Evolutionary conservation across 208 protist species (phyloP).

Genomic region (Trypanosoma scelopori): DNA sequence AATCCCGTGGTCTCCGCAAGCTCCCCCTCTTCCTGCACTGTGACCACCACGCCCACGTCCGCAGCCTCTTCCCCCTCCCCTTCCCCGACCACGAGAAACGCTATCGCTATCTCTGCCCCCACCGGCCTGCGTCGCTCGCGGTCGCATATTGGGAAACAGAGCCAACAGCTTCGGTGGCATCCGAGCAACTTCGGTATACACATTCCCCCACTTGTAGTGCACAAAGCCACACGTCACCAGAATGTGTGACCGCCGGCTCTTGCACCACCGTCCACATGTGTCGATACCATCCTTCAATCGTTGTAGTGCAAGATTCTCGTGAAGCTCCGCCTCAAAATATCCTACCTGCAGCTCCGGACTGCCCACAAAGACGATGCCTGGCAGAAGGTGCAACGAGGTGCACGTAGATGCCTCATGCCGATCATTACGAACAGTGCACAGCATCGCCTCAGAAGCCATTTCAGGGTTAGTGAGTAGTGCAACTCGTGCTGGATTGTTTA

Average conservation of each 20-base stretch:
- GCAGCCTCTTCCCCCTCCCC: background rate
- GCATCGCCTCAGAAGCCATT: slow-evolving; percentile 32
- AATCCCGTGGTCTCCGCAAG: too few relatives aligned
- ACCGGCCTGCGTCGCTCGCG: slow-evolving; percentile 27
- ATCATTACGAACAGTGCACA: slow-evolving; percentile 36
- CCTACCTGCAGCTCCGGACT: slow-evolving; percentile 47
- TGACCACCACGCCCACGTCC: background rate
- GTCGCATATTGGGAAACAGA: slow-evolving; percentile 58
- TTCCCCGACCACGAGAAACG: background rate
- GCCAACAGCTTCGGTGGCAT: slow-evolving; percentile 45
- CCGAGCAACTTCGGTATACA: slow-evolving; percentile 60
- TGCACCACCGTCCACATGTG: slow-evolving; percentile 74
- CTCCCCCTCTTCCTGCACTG: background rate
- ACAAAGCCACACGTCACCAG: slow-evolving; percentile 69
- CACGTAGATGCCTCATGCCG: slow-evolving; percentile 43
- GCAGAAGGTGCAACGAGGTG: slow-evolving; percentile 56
- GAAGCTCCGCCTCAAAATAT: slow-evolving; percentile 78
- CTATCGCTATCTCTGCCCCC: slow-evolving; percentile 14
- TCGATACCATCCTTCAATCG: slow-evolving; percentile 43
- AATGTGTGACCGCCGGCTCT: slow-evolving; percentile 49
- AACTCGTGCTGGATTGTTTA: slow-evolving; percentile 50
- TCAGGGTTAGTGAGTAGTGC: slow-evolving; percentile 50
- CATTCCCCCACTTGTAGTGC: slow-evolving; percentile 59
- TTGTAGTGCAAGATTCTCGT: slow-evolving; percentile 57
- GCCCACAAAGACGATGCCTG: slow-evolving; percentile 70